phyloP scores from a whole-genome alignment of 805 yeast species.

The Metschnikowia anglica region DNA sequence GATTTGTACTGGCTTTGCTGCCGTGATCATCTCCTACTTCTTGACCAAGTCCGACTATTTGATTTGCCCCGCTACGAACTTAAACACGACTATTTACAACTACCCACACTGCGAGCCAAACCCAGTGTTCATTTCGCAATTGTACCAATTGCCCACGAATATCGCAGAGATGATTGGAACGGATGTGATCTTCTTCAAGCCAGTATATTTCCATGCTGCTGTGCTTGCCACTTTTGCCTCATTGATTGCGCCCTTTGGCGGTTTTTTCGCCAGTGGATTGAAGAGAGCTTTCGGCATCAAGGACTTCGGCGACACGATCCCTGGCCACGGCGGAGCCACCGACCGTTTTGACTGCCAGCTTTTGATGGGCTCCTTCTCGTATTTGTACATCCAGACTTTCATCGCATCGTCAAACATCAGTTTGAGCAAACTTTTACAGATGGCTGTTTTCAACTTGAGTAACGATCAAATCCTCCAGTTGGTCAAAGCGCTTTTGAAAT shows the following conservation, averaged over 20 bases:
- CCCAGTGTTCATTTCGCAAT: conserved; percentile 84
- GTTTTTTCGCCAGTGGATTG: conserved; percentile 96
- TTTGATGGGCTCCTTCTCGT: conserved; percentile 93
- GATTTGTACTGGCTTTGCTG: conserved; percentile 83
- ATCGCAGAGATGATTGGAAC: conserved; percentile 48
- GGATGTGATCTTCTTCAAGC: conserved; percentile 64
- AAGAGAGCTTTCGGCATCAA: conserved; percentile 95
- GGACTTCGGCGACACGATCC: conserved; percentile 97
- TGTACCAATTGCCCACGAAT: conserved; percentile 70
- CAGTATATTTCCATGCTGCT: conserved; percentile 87
- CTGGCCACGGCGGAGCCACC: conserved; percentile 98
- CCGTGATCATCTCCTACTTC: conserved; percentile 62
- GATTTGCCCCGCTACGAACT: conserved; percentile 82
- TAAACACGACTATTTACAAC: conserved; percentile 60
- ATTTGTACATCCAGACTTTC: conserved; percentile 90
- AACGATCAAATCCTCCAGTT: conserved; percentile 64
- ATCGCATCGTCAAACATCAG: conserved; percentile 70
- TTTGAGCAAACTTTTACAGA: conserved; percentile 72
- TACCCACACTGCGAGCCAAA: conserved; percentile 75
- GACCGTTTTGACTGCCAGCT: conserved; percentile 98
- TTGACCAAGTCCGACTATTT: conserved; percentile 68
- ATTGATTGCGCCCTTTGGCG: conserved; percentile 96
- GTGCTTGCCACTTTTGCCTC: conserved; percentile 93
- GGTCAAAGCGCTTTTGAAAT: conserved; percentile 56
- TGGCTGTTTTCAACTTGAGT: conserved; percentile 68